Percentiles rank a stretch among this genome's conserved stretches.
phyloP scores from a whole-genome alignment of 2,329 filamentous ascomycete species.

The Zymoseptoria ardabiliae region DNA sequence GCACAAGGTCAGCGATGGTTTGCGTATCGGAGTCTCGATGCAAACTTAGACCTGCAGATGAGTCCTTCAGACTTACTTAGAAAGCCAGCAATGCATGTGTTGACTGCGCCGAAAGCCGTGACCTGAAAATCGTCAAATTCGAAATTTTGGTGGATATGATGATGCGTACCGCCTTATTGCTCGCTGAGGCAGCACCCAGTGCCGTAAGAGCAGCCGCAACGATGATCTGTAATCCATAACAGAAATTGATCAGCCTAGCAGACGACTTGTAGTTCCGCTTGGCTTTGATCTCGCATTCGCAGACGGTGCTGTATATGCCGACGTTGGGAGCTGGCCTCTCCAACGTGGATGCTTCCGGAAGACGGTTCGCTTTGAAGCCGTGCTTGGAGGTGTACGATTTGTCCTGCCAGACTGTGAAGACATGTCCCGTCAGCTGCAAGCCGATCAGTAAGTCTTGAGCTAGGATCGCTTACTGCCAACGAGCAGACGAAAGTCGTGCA shows the following conservation, averaged over 20 bases:
- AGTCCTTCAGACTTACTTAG: too few species aligned
- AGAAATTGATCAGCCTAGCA: conserved; percentile 13
- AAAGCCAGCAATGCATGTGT: conserved; percentile 18
- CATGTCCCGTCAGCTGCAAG: neutral
- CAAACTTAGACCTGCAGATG: too few species aligned
- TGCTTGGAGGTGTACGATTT: conserved; percentile 12
- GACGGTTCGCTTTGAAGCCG: conserved; percentile 10
- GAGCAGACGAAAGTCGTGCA: conserved; percentile 13
- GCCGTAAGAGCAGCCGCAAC: conserved; percentile 18
- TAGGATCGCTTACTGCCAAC: conserved; percentile 12
- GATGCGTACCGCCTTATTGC: conserved; percentile 8
- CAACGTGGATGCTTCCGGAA: conserved; percentile 6
- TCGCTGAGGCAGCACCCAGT: conserved; percentile 12
- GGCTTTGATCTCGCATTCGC: conserved; percentile 14
- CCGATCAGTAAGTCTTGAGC: neutral
- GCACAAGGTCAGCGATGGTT: too few species aligned
- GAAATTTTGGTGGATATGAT: neutral
- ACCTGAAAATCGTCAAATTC: conserved; percentile 5
- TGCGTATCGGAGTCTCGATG: too few species aligned
- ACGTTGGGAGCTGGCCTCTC: conserved; percentile 12
- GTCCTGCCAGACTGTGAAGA: conserved; percentile 10
- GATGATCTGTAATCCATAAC: conserved; percentile 15
- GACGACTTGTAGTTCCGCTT: conserved; percentile 14
- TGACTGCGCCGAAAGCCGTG: conserved; percentile 18
- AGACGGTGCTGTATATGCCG: conserved; percentile 16